These are phyloP conservation scores for Rhizopogon vulgaris DNA, from an alignment of 768 basidiomycete genomes.

Conservation along the genomic window DNA sequence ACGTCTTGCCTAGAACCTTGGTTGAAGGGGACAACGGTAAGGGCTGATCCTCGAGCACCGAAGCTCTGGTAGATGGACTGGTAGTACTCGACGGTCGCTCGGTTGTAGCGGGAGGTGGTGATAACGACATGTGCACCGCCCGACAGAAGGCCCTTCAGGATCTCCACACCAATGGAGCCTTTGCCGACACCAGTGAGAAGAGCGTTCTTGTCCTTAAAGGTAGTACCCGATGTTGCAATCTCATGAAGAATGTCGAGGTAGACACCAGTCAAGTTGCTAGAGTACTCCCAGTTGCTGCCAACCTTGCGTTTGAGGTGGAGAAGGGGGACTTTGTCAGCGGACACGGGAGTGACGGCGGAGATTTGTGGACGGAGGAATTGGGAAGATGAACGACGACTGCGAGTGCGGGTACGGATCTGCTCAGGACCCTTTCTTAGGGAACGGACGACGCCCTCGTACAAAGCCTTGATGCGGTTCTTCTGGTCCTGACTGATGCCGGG, in stretches of 20 bases:
- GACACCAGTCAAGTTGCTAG: constrained; percentile 90
- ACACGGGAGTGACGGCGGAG: constrained; percentile 62
- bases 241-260: constrained; percentile 97
- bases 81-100: constrained; percentile 95
- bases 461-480: constrained; percentile 89
- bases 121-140: constrained; percentile 96
- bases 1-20: constrained; percentile 99
- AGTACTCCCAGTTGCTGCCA: constrained; percentile 93
- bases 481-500: constrained; percentile 96
- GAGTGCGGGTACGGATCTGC: constrained; percentile 44
- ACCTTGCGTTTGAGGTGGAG: constrained; percentile 97
- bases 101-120: constrained; percentile 96
- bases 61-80: constrained; percentile 95
- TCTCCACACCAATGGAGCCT: constrained; percentile 96
- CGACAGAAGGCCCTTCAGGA: constrained; percentile 92
- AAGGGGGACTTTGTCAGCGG: constrained; percentile 86
- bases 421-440: constrained; percentile 81
- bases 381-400: constrained; percentile 87
- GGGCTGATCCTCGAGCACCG: constrained; percentile 91
- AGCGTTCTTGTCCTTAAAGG: constrained; percentile 99
- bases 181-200: constrained; percentile 96
- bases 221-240: constrained; percentile 96
- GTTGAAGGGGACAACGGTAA: constrained; percentile 98
- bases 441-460: constrained; percentile 95
- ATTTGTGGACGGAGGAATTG: constrained; percentile 94